Base-by-base conservation (phyloP, 495 filamentous ascomycete species). In the Trypethelium eluteriae region DNA sequence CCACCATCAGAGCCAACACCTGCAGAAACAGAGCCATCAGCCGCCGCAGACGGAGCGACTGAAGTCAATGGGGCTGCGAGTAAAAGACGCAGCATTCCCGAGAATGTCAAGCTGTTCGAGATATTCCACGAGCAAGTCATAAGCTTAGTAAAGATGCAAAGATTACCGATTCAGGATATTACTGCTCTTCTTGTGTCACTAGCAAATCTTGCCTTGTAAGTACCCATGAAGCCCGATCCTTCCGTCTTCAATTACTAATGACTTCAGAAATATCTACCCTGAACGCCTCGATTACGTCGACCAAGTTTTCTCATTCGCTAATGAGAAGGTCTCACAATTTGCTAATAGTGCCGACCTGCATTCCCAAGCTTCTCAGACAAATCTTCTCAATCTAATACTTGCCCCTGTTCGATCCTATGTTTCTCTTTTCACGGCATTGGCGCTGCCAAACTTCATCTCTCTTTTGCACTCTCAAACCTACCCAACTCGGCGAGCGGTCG, bases 71-170 rank as follows among this genome's bases (percentile, higher is more conserved):
- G 76, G 65, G 70, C 70, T 38, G 62, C 73, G 3, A 83, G 83
- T 66, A 87, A 88, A 70, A 85, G 85, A 36, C 77, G 86, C 68
- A 87, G 83, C 25, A 89, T 94, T 71, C 91, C 93, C 2, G 84
- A 88, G 57, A 87, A 92, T 75, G 85, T 96, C 63, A 93, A 89
- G 76, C 84, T 98, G 10, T 98, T 97, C 77, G 92, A 96, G 77
- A 92, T 98, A 56, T 98, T 98, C 79, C 96, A 96, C 74, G 90
- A 95, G 59, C 94, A 98, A 73, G 95, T 98, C 63, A 88, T 92
- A 68, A 92, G 91, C 72, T 82, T 98, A 56, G 92, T 98, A 69
- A 91, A 90, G 76, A 88, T 88, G 18, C 92, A 96, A 72, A 87
- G 90, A 69, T 81, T 98, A 65, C 88, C 92, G 3, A 96, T 98